phyloP scores from a whole-genome alignment of 805 yeast species.

The Osmozyma mogii region DNA sequence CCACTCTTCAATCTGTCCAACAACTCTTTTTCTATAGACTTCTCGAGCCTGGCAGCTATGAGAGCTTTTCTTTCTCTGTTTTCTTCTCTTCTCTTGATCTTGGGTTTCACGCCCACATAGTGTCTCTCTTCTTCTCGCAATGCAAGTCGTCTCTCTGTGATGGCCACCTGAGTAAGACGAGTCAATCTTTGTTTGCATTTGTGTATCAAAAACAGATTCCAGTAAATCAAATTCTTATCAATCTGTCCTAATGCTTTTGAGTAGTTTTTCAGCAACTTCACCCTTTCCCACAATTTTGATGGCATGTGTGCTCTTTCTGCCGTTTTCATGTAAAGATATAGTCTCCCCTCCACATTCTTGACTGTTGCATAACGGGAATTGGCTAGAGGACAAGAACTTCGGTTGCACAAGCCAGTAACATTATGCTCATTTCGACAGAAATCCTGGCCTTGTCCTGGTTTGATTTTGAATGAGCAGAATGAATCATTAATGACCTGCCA shows the following conservation, averaged over 20 bases:
- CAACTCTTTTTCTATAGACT: slow-evolving; percentile 92
- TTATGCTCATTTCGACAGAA: slow-evolving; percentile 96
- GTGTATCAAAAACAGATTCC: slow-evolving; percentile 88
- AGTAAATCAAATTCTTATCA: slow-evolving; percentile 78
- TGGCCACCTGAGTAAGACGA: slow-evolving; percentile 88
- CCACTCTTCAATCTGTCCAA: slow-evolving; percentile 93
- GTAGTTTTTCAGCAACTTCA: slow-evolving; percentile 83
- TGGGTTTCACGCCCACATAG: slow-evolving; percentile 86
- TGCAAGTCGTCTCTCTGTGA: slow-evolving; percentile 90
- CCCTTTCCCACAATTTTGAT: slow-evolving; percentile 88
- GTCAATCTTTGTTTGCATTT: slow-evolving; percentile 96
- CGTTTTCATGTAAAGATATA: slow-evolving; percentile 89
- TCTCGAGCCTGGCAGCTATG: slow-evolving; percentile 93
- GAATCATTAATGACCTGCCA: slow-evolving; percentile 97
- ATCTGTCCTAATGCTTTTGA: slow-evolving; percentile 81
- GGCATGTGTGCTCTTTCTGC: slow-evolving; percentile 98
- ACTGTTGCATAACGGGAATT: slow-evolving; percentile 88
- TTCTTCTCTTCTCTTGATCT: slow-evolving; percentile 90
- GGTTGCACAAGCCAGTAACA: slow-evolving; percentile 86
- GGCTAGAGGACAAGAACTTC: slow-evolving; percentile 95
- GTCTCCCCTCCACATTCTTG: slow-evolving; percentile 67
- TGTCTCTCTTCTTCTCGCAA: slow-evolving; percentile 87
- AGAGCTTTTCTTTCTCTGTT: slow-evolving; percentile 94
- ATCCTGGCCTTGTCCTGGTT: slow-evolving; percentile 80
- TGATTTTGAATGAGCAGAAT: slow-evolving; percentile 90